Percentiles rank a stretch among this genome's conserved stretches.
phyloP scores from a whole-genome alignment of 2,329 filamentous ascomycete species.

The Gaeumannomyces tritici region DNA sequence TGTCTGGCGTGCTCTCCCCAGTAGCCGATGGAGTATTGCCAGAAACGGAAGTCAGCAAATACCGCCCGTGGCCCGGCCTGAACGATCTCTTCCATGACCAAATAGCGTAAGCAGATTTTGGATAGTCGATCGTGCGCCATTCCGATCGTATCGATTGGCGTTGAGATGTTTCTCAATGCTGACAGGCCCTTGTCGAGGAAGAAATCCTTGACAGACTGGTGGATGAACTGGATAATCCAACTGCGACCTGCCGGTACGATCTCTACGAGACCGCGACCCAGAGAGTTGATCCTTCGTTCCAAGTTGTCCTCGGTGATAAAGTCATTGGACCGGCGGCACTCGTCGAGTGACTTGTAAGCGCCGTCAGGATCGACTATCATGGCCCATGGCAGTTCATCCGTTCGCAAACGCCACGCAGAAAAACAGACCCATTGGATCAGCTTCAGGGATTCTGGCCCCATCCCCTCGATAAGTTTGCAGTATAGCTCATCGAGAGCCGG shows the following conservation, averaged over 20 bases:
- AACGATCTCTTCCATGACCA: not conserved
- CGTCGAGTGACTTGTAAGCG: constrained; percentile 10
- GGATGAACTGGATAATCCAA: constrained; percentile 21
- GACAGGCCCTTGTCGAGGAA: constrained; percentile 14
- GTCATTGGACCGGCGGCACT: constrained; percentile 10
- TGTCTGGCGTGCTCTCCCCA: not conserved
- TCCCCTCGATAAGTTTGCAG: constrained; percentile 9
- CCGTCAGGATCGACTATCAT: constrained; percentile 16
- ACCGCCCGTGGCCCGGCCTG: too few relatives aligned
- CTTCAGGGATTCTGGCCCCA: constrained; percentile 12
- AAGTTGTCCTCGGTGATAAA: constrained; percentile 11
- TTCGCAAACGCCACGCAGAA: constrained; percentile 13
- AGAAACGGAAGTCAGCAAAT: not conserved
- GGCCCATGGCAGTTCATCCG: constrained; percentile 20
- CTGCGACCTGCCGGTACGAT: constrained; percentile 1
- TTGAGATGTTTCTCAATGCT: not conserved
- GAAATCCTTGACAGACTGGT: constrained; percentile 23
- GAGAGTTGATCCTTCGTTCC: constrained; percentile 10
- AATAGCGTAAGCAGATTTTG: not conserved
- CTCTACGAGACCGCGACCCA: constrained; percentile 21
- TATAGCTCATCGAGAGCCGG: constrained; percentile 17
- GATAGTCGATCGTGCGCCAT: not conserved
- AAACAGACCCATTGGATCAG: constrained; percentile 24
- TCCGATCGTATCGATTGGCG: not conserved
- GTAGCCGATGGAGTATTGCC: not conserved